Evolutionary conservation across 208 protist species (phyloP).

Genomic region (Willaertia magna): DNA sequence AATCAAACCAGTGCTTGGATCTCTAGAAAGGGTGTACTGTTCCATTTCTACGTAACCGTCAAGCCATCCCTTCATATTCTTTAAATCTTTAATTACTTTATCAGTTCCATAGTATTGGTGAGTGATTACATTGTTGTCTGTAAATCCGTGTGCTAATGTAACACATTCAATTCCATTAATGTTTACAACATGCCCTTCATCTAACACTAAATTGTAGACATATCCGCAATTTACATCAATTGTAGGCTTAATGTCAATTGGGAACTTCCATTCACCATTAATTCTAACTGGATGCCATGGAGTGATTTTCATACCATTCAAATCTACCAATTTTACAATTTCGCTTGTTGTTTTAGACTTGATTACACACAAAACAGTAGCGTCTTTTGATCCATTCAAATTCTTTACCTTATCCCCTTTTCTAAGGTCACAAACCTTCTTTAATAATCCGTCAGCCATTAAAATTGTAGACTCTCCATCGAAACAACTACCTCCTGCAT

Average conservation of each 20-base stretch:
- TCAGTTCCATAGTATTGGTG: slow-evolving; percentile 23
- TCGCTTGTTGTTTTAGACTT: slow-evolving; percentile 5
- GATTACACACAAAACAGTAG: slow-evolving; percentile 31
- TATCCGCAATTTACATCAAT: not conserved
- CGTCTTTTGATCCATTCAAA: not conserved
- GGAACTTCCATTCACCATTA: slow-evolving; percentile 25
- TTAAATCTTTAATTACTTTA: slow-evolving; percentile 20
- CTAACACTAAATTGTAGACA: slow-evolving; percentile 34
- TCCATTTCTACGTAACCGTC: slow-evolving; percentile 7
- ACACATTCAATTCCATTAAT: slow-evolving; percentile 22
- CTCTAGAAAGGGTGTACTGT: not conserved
- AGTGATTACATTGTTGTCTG: not conserved
- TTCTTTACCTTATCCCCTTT: slow-evolving; percentile 17
- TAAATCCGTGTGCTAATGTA: slow-evolving; percentile 21
- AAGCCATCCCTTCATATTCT: slow-evolving; percentile 2
- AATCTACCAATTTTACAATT: slow-evolving; percentile 6
- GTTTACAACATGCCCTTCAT: slow-evolving; percentile 11
- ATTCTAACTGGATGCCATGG: slow-evolving; percentile 37
- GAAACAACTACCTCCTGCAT: slow-evolving; percentile 23
- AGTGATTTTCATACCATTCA: slow-evolving; percentile 33
- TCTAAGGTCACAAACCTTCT: slow-evolving; percentile 10
- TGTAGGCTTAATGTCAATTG: slow-evolving; percentile 3
- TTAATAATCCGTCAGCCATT: slow-evolving; percentile 16
- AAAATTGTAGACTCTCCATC: slow-evolving; percentile 21
- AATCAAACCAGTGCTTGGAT: not conserved